phyloP scores from a whole-genome alignment of 108 stramenopile genomes.

The Mediolabrus comicus region DNA sequence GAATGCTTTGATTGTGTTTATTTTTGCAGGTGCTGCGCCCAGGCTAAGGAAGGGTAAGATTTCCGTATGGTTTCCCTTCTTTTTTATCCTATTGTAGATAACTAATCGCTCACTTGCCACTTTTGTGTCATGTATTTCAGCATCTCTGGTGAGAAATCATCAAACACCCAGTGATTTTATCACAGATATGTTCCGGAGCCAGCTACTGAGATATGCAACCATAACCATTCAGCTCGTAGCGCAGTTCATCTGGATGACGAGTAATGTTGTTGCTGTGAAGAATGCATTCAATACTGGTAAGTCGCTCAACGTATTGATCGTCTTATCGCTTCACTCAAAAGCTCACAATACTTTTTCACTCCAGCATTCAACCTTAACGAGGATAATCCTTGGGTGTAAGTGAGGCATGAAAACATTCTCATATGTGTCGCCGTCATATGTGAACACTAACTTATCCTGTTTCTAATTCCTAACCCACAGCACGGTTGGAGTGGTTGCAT shows the following conservation, averaged over 20 bases:
- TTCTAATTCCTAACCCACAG: too few relatives aligned
- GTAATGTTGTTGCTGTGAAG: slow-evolving; percentile 28
- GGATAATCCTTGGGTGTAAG: not conserved
- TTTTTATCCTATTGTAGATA: too few relatives aligned
- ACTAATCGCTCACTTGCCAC: slow-evolving; percentile 15
- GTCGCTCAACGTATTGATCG: too few relatives aligned
- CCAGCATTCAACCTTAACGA: slow-evolving; percentile 26
- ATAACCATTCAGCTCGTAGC: slow-evolving; percentile 17
- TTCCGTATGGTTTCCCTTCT: too few relatives aligned
- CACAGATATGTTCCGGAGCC: slow-evolving; percentile 37
- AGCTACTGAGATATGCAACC: slow-evolving; percentile 14
- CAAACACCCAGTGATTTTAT: slow-evolving; percentile 33
- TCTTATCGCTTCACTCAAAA: too few relatives aligned
- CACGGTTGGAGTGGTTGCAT: too few relatives aligned
- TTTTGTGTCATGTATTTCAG: slow-evolving; percentile 7
- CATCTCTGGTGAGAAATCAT: slow-evolving; percentile 20
- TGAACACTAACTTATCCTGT: too few relatives aligned
- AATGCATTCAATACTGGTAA: too few relatives aligned
- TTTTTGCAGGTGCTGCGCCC: slow-evolving; percentile 23
- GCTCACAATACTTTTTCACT: too few relatives aligned
- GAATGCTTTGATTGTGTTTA: slow-evolving; percentile 2
- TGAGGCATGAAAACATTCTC: too few relatives aligned
- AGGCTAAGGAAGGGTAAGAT: too few relatives aligned
- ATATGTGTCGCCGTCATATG: too few relatives aligned
- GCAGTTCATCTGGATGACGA: slow-evolving; percentile 20